These are phyloP conservation scores for Lodderomyces orthopsilosis DNA, from an alignment of 1,139 yeast species.

Conservation along the genomic window DNA sequence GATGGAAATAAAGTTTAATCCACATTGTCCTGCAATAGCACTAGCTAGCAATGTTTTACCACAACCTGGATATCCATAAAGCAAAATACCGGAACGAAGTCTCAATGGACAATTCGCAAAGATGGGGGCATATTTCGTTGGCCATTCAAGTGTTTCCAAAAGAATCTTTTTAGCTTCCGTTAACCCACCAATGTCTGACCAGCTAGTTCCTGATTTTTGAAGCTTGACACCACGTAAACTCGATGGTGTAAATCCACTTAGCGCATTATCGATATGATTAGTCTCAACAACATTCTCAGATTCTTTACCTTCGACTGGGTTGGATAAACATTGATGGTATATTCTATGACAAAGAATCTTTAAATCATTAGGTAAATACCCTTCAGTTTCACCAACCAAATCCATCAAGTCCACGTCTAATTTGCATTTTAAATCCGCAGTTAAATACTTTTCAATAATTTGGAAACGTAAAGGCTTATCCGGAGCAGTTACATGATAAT, in stretches of 20 bases:
- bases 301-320: background rate
- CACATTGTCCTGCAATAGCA: constrained; percentile 94
- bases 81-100: constrained; percentile 80
- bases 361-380: constrained; percentile 82
- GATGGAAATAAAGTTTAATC: constrained; percentile 86
- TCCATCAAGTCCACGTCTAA: constrained; percentile 59
- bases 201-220: constrained; percentile 69
- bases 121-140: constrained; percentile 92
- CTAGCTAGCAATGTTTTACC: constrained; percentile 93
- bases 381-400: constrained; percentile 79
- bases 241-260: constrained; percentile 73
- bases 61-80: constrained; percentile 97
- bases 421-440: constrained; percentile 26
- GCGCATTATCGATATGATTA: constrained; percentile 52
- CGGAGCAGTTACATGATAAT: constrained; percentile 65
- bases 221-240: constrained; percentile 83
- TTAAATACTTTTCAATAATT: constrained; percentile 49
- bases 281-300: constrained; percentile 17
- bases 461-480: constrained; percentile 57
- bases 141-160: constrained; percentile 94
- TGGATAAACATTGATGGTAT: constrained; percentile 59
- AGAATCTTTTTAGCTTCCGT: constrained; percentile 70
- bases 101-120: constrained; percentile 85
- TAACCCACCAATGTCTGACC: constrained; percentile 92
- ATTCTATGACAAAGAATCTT: constrained; percentile 72